Evolutionary conservation across 805 yeast genomes (phyloP).

Genomic region (Nakazawaea pomicola): DNA sequence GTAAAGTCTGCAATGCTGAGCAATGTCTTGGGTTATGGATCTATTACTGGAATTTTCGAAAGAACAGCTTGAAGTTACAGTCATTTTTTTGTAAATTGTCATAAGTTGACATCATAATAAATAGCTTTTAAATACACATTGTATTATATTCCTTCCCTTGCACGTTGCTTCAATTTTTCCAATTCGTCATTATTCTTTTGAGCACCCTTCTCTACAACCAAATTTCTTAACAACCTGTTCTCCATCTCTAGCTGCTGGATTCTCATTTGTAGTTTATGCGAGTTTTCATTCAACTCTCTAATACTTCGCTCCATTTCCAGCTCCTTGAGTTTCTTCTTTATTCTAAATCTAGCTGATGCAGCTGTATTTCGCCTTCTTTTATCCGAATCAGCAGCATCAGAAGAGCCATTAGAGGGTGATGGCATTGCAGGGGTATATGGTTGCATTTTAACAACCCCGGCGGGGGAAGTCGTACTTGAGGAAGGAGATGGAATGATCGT

Average conservation of each 20-base stretch:
- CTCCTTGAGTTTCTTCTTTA: slow-evolving; percentile 88
- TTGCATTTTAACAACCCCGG: slow-evolving; percentile 2
- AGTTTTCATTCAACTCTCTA: slow-evolving; percentile 64
- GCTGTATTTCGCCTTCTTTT: slow-evolving; percentile 88
- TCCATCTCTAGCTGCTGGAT: slow-evolving; percentile 90
- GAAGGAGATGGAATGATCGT: slow-evolving; percentile 9
- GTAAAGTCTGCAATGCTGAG: slow-evolving; percentile 2
- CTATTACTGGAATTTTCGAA: slow-evolving; percentile 8
- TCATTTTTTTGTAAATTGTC: no score
- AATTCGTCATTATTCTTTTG: slow-evolving; percentile 48
- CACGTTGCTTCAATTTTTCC: slow-evolving; percentile 46
- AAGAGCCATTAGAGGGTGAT: slow-evolving; percentile 2
- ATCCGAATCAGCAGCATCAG: slow-evolving; percentile 44
- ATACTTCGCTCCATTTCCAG: slow-evolving; percentile 82
- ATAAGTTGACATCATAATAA: no score
- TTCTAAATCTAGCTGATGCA: slow-evolving; percentile 89
- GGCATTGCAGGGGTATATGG: background rate
- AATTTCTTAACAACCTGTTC: slow-evolving; percentile 74
- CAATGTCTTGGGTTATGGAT: slow-evolving; percentile 7
- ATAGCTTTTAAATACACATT: no score
- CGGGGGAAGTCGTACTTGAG: slow-evolving; percentile 11
- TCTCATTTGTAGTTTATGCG: slow-evolving; percentile 61
- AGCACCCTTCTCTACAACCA: slow-evolving; percentile 77
- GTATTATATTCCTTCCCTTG: slow-evolving; percentile 20
- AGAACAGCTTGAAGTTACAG: slow-evolving; percentile 6